Evolutionary conservation across 148 eudicot species (phyloP), one percentile per base, ranked within the genome.

Genomic region (Camellia granthamiana): DNA sequence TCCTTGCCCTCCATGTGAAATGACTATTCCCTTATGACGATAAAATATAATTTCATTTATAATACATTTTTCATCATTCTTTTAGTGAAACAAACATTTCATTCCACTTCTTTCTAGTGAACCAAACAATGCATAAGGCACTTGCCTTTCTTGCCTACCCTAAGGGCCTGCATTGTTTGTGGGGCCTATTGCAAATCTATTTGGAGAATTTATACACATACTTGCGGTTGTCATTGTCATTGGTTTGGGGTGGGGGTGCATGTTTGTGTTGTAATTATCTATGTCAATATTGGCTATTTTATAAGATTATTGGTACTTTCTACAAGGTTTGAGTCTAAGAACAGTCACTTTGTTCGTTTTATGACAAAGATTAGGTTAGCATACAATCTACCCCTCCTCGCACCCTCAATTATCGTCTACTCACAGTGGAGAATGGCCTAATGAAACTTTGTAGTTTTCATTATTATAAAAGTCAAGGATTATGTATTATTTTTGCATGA

Each of bases 261-360:
- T 67, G 49, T 41, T 42, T 67, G 14, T 38, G 71, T 67, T 41
- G 71, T 67, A 67, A 67, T 67, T 67, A 23, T 67, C 47, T 67
- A 41, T 18, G 9, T 67, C n/a, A 67, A 67, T 41, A 8, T 67
- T 30, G 43, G 71, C 15, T 67, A 41, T 41, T 41, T 67, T 14
- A 14, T 14, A 67, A 47, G 47, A 12, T 67, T 67, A 67, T 67
- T 16, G 38, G 15, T 30, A 41, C n/a, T 67, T 30, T 30, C 14
- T 14, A 65, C 14, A 21, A 7, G 69, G 44, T 43, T 3, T 15
- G 11, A 65, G 38, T 30, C 12, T 65, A 23, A 65, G 43, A 65
- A 65, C 16, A 30, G 38, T 43, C 44, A 65, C 69, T 30, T 30
- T 10, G 38, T 30, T 30, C 38, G 5, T 30, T 9, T 65, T 30